phyloP scores from a whole-genome alignment of 345 rosid genomes.

The Heritiera littoralis region DNA sequence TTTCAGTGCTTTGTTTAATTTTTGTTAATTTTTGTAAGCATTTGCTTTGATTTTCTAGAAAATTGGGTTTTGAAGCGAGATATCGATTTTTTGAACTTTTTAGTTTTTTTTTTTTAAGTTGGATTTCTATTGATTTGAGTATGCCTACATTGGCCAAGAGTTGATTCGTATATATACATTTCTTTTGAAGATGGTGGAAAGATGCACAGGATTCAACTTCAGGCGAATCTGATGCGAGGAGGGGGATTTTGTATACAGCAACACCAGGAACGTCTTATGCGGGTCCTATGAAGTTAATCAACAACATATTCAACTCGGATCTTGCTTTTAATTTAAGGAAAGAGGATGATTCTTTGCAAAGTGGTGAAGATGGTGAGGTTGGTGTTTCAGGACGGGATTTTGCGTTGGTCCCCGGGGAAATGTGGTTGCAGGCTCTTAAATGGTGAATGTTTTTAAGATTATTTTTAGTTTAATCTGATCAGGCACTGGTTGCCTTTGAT shows the following conservation, averaged over 20 bases:
- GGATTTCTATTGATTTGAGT: neutral
- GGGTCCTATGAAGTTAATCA: slow-evolving; percentile 93
- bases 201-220: slow-evolving; percentile 62
- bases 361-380: slow-evolving; percentile 66
- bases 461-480: neutral
- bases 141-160: slow-evolving; percentile 20
- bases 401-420: slow-evolving; percentile 91
- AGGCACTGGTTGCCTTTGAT: neutral
- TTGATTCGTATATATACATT: neutral
- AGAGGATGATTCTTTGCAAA: slow-evolving; percentile 56
- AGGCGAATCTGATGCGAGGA: slow-evolving; percentile 50
- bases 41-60: neutral
- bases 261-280: slow-evolving; percentile 61
- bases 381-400: slow-evolving; percentile 84
- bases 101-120: neutral
- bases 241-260: slow-evolving; percentile 70
- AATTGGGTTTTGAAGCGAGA: slow-evolving; percentile 5
- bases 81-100: neutral
- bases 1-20: neutral
- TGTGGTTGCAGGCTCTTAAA: slow-evolving; percentile 94
- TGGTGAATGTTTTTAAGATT: slow-evolving; percentile 49
- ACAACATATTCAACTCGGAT: slow-evolving; percentile 83
- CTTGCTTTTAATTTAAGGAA: slow-evolving; percentile 72
- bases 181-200: slow-evolving; percentile 83
- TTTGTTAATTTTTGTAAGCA: neutral